Evolutionary conservation across 192 early-diverging fungal species (phyloP), one percentile per base, ranked within the genome.

Genomic region (Mortierella antarctica): DNA sequence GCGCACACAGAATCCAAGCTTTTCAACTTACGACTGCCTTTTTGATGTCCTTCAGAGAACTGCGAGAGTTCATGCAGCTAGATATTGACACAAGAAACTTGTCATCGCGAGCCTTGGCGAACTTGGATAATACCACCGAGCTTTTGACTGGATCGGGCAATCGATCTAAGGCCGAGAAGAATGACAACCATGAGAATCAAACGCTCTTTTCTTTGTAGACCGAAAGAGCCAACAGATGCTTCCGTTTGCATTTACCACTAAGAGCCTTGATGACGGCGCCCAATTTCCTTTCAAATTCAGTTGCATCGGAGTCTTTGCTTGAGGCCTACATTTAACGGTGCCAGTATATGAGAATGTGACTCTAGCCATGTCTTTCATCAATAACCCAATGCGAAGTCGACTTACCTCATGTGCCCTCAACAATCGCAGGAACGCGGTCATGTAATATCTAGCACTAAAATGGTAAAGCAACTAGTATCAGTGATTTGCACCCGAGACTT

Each of bases 91-190:
- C 84, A 64, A 92, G 91, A n/a, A 93, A 65, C 2, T 88, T 74
- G 13, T 78, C 68, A 63, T 96, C 93, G 68, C 91, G 91, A 10
- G 91, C 67, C 21, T 87, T 88, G 7, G 89, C 87, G 62, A 96
- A 93, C 73, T 92, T 91, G n/a, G 86, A 82, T 14, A 98, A 82
- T 41, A 88, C 73, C n/a, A 76, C 68, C 41, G 84, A 84, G 17
- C 91, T 83, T 47, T 91, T 92, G 60, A 82, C 75, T 10, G 87
- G 84, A 44, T 98, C 95, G 0, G 95, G 92, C 41, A 93, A 57
- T 57, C 81, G 83, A 31, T 78, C 87, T 88, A 70, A 9, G 31
- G 42, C n/a, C 2, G 18, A 15, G 12, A 23, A 20, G 11, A 49
- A 57, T 40, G 46, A 5, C 13, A 31, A 31, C 31, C 1, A 31